phyloP scores from a whole-genome alignment of 169 alveolate species.

The Plasmodium coatneyi region DNA sequence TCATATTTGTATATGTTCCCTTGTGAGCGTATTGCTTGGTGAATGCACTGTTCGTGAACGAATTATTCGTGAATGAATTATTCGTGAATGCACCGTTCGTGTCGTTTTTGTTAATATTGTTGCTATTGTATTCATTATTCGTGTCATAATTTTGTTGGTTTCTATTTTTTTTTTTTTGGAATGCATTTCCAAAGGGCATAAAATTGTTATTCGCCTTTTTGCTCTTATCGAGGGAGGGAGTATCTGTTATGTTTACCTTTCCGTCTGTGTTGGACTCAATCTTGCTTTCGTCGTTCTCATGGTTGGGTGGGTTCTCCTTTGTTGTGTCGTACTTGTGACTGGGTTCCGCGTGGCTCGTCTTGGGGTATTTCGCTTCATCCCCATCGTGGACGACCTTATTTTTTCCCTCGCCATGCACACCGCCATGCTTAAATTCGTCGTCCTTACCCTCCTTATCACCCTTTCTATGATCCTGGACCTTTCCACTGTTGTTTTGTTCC shows the following conservation, averaged over 20 bases:
- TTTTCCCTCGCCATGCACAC: not conserved
- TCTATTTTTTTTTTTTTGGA: not conserved
- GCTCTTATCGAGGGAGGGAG: not conserved
- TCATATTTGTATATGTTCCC: conserved; percentile 31
- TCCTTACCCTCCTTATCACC: not conserved
- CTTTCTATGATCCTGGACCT: not conserved
- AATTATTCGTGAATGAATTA: not conserved
- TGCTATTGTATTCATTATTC: not conserved
- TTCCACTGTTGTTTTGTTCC: not conserved
- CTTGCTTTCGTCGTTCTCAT: not conserved
- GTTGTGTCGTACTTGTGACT: not conserved
- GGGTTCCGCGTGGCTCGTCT: not conserved
- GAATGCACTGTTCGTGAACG: not conserved
- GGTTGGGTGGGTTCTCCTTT: not conserved
- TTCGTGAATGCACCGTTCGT: not conserved
- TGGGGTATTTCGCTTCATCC: not conserved
- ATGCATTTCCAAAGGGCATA: not conserved
- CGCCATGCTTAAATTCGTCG: not conserved
- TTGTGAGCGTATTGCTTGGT: conserved; percentile 14
- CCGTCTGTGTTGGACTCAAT: not conserved
- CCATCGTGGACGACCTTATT: not conserved
- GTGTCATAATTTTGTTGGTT: conserved; percentile 9
- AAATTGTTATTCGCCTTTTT: conserved; percentile 10
- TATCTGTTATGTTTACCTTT: not conserved
- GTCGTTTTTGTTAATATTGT: not conserved